These are phyloP conservation scores for Phaeosphaeriaceae sp. DNA, from an alignment of 2,329 filamentous ascomycete species.

Conservation along the genomic window DNA sequence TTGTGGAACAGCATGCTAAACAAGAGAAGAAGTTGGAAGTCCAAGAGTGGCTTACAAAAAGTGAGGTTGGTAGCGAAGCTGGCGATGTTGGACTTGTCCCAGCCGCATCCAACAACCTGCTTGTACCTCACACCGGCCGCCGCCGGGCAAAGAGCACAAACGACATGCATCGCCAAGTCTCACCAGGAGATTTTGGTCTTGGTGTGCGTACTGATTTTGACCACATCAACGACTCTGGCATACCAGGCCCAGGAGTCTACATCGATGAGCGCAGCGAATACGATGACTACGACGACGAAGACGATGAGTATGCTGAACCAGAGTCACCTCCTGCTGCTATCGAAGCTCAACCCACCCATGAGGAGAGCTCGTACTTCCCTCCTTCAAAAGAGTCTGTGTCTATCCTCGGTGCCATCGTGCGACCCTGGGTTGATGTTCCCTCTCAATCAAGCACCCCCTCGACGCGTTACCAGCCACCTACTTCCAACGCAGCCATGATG, in stretches of 20 bases:
- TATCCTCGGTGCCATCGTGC: conserved; percentile 34
- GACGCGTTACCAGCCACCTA: conserved; percentile 57
- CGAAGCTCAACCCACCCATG: conserved; percentile 33
- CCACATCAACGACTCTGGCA: conserved; percentile 47
- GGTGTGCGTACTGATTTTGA: conserved; percentile 42
- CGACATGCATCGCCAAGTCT: conserved; percentile 39
- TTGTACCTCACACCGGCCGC: conserved; percentile 42
- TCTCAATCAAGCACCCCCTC: conserved; percentile 41
- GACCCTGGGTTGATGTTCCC: conserved; percentile 60
- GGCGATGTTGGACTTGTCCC: conserved; percentile 42
- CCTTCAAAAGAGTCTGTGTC: conserved; percentile 26
- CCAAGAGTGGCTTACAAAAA: conserved; percentile 59
- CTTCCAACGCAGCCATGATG: conserved; percentile 64
- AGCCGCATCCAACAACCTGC: conserved; percentile 25
- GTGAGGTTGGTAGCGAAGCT: conserved; percentile 56
- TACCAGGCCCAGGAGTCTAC: conserved; percentile 61
- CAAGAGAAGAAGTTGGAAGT: conserved; percentile 63
- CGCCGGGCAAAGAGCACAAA: conserved; percentile 59
- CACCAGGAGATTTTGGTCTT: conserved; percentile 35
- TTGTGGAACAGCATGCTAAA: conserved; percentile 55
- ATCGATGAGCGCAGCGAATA: conserved; percentile 50
- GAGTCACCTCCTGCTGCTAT: conserved; percentile 48
- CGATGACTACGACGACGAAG: conserved; percentile 46
- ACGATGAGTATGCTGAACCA: conserved; percentile 38
- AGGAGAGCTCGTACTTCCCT: conserved; percentile 43